Percentiles rank a stretch among this genome's conserved stretches.
These are phyloP conservation scores for Xylaria venustula DNA, from an alignment of 495 filamentous ascomycete genomes.

Conservation along the genomic window DNA sequence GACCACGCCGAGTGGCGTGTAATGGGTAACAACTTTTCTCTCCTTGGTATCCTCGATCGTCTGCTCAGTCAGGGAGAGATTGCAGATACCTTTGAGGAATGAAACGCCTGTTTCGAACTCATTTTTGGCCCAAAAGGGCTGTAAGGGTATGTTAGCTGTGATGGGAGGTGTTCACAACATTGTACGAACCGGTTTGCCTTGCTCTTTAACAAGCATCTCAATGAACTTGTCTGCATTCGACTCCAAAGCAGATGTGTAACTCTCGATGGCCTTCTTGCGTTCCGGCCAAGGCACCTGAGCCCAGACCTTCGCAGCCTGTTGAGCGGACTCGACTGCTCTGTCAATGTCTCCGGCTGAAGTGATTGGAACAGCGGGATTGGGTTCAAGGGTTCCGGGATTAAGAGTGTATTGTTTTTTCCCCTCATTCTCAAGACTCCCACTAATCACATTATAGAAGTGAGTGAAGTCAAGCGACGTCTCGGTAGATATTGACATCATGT, in stretches of 20 bases:
- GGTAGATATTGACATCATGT: no score
- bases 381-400: slow-evolving; percentile 49
- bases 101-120: not conserved
- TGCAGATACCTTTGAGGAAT: not conserved
- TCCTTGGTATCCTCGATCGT: slow-evolving; percentile 42
- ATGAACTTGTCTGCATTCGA: slow-evolving; percentile 42
- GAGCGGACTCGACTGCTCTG: slow-evolving; percentile 48
- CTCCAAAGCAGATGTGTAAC: not conserved
- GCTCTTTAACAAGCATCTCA: slow-evolving; percentile 50
- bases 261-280: slow-evolving; percentile 48
- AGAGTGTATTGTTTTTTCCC: slow-evolving; percentile 29
- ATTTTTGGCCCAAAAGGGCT: slow-evolving; percentile 5
- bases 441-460: no score
- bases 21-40: slow-evolving; percentile 33
- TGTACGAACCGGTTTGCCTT: slow-evolving; percentile 48
- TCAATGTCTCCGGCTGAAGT: slow-evolving; percentile 51
- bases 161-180: no score
- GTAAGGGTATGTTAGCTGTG: not conserved
- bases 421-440: no score
- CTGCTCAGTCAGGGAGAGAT: slow-evolving; percentile 1
- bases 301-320: slow-evolving; percentile 53
- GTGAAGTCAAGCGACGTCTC: no score
- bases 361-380: slow-evolving; percentile 54
- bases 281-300: slow-evolving; percentile 40
- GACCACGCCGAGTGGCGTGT: slow-evolving; percentile 44